Evolutionary conservation across 148 eudicot species (phyloP).

Genomic region (Amaranthus hypochondriacus): DNA sequence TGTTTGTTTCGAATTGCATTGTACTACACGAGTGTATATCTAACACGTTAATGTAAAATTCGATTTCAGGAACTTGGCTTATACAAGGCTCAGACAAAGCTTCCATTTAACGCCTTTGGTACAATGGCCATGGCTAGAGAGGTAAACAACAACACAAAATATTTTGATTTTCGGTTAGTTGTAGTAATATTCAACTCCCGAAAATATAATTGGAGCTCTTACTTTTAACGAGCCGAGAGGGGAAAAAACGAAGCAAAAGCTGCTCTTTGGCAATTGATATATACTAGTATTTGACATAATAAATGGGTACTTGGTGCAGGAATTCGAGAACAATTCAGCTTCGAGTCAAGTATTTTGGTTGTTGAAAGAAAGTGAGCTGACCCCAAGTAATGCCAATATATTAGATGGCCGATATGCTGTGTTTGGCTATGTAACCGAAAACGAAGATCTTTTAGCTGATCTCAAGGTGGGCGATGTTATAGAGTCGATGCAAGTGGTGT

Average conservation of each 20-base stretch:
- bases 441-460: conserved; percentile 83
- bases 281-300: background rate
- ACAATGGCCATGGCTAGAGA: conserved; percentile 99
- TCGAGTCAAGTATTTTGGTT: conserved; percentile 98
- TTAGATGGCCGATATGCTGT: conserved; percentile 94
- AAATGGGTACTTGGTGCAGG: conserved; percentile 37
- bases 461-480: conserved; percentile 95
- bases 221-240: background rate
- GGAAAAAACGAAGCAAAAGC: background rate
- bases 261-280: background rate
- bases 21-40: background rate
- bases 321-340: conserved; percentile 84
- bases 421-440: conserved; percentile 86
- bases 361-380: conserved; percentile 91
- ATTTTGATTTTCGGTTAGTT: background rate
- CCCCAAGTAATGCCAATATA: conserved; percentile 96
- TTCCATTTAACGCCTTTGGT: conserved; percentile 97
- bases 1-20: too few species aligned
- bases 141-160: conserved; percentile 32
- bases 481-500: conserved; percentile 77
- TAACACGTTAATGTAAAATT: background rate
- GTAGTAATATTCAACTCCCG: background rate
- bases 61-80: conserved; percentile 81
- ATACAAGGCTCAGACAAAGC: conserved; percentile 97
- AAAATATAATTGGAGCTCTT: background rate